phyloP scores from a whole-genome alignment of 2,329 filamentous ascomycete genomes.

The Helminthosporium solani region DNA sequence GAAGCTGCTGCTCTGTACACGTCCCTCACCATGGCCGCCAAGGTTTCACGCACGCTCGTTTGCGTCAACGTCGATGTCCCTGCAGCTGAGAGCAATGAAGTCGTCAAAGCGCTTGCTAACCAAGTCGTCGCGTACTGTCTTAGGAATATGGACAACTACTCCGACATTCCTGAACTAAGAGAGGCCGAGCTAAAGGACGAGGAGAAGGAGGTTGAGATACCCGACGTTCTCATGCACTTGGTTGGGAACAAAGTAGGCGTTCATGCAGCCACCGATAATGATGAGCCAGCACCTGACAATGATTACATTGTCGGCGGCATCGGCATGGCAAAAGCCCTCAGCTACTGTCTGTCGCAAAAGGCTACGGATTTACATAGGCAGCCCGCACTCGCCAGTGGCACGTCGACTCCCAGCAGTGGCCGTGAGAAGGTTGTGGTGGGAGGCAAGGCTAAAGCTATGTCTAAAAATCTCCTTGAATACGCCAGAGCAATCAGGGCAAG shows the following conservation, averaged over 20 bases:
- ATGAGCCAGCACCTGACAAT: slow-evolving; percentile 75
- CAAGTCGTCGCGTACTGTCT: slow-evolving; percentile 95
- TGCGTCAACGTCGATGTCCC: slow-evolving; percentile 92
- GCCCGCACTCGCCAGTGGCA: slow-evolving; percentile 50
- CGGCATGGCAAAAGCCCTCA: slow-evolving; percentile 89
- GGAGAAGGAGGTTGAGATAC: slow-evolving; percentile 62
- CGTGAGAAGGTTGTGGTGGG: slow-evolving; percentile 21
- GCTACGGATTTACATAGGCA: slow-evolving; percentile 55
- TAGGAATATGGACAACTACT: slow-evolving; percentile 80
- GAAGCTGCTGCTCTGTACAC: slow-evolving; percentile 93
- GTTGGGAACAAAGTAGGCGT: slow-evolving; percentile 67
- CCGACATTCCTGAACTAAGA: slow-evolving; percentile 62
- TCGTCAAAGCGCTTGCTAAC: slow-evolving; percentile 87
- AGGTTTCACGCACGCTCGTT: slow-evolving; percentile 79
- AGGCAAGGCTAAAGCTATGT: slow-evolving; percentile 68
- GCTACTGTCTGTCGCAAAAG: slow-evolving; percentile 84
- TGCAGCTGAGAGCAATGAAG: slow-evolving; percentile 75
- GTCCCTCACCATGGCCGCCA: slow-evolving; percentile 82
- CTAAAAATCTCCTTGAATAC: slow-evolving; percentile 81
- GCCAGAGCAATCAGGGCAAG: slow-evolving; percentile 84
- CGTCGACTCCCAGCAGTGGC: slow-evolving; percentile 54
- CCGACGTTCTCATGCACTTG: slow-evolving; percentile 82
- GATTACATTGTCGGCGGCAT: slow-evolving; percentile 96
- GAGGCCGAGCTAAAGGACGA: slow-evolving; percentile 45
- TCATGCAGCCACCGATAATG: slow-evolving; percentile 57